Evolutionary conservation across 768 basidiomycete genomes (phyloP).

Genomic region (Crepidotus variabilis): DNA sequence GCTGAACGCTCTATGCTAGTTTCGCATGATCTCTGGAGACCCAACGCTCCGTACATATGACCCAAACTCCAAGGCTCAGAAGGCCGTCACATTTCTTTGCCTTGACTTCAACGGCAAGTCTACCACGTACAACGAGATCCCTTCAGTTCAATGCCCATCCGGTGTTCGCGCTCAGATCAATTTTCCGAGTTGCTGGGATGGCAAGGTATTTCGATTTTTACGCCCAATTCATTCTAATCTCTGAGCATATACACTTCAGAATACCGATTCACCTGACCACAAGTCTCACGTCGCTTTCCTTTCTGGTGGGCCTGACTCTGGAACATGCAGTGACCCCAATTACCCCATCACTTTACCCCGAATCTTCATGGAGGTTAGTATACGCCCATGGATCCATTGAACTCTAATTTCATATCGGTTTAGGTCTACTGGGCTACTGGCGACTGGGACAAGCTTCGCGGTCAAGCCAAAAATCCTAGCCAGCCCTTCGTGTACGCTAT

Average conservation of each 20-base stretch:
- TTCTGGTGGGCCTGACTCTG: conserved; percentile 43
- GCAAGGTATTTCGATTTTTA: conserved; percentile 30
- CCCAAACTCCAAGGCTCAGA: conserved; percentile 37
- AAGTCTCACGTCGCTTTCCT: conserved; percentile 49
- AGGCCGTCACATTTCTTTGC: conserved; percentile 45
- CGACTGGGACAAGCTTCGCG: conserved; percentile 29
- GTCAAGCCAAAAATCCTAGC: conserved; percentile 39
- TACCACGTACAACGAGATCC: conserved; percentile 34
- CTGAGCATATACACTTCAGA: conserved; percentile 19
- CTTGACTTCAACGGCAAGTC: conserved; percentile 41
- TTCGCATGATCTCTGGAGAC: conserved; percentile 49
- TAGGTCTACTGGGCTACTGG: conserved; percentile 44
- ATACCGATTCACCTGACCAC: conserved; percentile 46
- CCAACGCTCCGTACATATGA: conserved; percentile 46
- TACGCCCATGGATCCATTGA: neutral
- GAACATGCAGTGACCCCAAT: conserved; percentile 43
- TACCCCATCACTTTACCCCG: conserved; percentile 44
- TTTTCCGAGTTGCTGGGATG: conserved; percentile 56
- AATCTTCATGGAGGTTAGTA: conserved; percentile 47
- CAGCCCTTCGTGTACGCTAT: conserved; percentile 54
- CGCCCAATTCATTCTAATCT: neutral
- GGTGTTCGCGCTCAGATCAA: conserved; percentile 51
- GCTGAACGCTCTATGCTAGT: conserved; percentile 25
- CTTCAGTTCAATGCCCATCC: conserved; percentile 36
- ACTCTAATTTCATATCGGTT: neutral